phyloP scores from a whole-genome alignment of 2,329 filamentous ascomycete species.

The Hypoxylon sp. region DNA sequence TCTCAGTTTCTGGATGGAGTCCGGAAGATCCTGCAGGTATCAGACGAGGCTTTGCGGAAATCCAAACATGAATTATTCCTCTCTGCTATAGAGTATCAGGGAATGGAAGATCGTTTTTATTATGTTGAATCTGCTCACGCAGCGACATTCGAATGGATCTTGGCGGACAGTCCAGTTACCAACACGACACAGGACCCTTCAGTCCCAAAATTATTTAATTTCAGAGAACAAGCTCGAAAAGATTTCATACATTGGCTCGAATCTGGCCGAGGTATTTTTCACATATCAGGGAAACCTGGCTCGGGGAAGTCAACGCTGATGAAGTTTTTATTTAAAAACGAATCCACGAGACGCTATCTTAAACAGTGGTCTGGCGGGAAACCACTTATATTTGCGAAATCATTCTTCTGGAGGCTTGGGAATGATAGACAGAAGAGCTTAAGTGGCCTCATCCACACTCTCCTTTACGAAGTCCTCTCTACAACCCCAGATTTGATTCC shows the following conservation, averaged over 20 bases:
- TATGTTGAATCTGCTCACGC: constrained; percentile 30
- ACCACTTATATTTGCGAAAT: constrained; percentile 30
- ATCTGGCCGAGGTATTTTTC: constrained; percentile 37
- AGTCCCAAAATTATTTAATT: neutral
- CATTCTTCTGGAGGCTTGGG: constrained; percentile 50
- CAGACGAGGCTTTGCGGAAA: constrained; percentile 11
- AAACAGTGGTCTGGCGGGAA: constrained; percentile 34
- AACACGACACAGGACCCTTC: neutral
- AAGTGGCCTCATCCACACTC: constrained; percentile 39
- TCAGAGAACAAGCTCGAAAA: constrained; percentile 14
- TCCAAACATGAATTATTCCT: constrained; percentile 13
- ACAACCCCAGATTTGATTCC: constrained; percentile 25
- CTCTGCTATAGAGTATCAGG: constrained; percentile 8
- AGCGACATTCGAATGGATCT: constrained; percentile 34
- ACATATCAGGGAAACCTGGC: constrained; percentile 50
- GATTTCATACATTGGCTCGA: constrained; percentile 38
- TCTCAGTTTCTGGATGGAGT: constrained; percentile 10
- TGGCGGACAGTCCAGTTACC: neutral
- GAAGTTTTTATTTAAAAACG: constrained; percentile 45
- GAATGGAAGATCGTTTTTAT: constrained; percentile 34
- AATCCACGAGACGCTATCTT: constrained; percentile 26
- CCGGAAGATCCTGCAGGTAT: constrained; percentile 11
- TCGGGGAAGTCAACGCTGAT: constrained; percentile 51
- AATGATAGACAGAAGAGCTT: constrained; percentile 42
- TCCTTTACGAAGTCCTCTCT: constrained; percentile 44